These are phyloP conservation scores for Lasiodiplodia gonubiensis DNA, from an alignment of 2,329 filamentous ascomycete genomes.

Conservation along the genomic window DNA sequence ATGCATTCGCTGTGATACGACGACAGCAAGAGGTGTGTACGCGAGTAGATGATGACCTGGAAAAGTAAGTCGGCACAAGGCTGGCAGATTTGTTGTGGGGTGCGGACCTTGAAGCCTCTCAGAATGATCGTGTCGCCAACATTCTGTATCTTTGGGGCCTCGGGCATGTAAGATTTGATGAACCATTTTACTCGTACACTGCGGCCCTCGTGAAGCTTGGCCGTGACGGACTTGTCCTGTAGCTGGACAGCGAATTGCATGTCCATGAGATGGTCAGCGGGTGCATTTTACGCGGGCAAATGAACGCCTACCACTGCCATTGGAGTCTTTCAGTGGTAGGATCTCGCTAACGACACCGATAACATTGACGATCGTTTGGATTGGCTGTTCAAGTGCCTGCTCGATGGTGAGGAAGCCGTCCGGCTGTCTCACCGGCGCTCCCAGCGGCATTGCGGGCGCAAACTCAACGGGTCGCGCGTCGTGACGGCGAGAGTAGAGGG, in stretches of 20 bases:
- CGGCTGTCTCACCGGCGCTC: neutral
- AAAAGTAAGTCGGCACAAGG: too few relatives aligned
- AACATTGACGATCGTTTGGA: constrained; percentile 3
- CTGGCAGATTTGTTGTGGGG: neutral
- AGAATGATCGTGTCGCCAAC: constrained; percentile 70
- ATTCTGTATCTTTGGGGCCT: constrained; percentile 52
- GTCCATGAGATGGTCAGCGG: constrained; percentile 12
- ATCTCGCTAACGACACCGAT: constrained; percentile 21
- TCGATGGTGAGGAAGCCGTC: constrained; percentile 11
- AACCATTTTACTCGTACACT: neutral
- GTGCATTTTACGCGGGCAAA: too few relatives aligned
- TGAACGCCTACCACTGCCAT: constrained; percentile 11
- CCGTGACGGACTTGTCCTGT: constrained; percentile 34
- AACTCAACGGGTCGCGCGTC: neutral
- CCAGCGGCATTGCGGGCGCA: constrained; percentile 11
- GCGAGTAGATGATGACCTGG: neutral
- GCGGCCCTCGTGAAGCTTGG: neutral
- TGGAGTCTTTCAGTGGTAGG: neutral
- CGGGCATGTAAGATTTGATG: neutral
- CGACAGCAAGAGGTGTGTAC: neutral
- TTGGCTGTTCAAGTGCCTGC: neutral
- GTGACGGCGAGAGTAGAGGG: neutral
- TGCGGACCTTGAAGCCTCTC: constrained; percentile 38
- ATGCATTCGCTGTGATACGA: constrained; percentile 13
- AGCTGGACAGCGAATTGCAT: constrained; percentile 8